Conservation (phyloP, 1,284 basidiomycete genomes). For the Moniliella sp. region DNA sequence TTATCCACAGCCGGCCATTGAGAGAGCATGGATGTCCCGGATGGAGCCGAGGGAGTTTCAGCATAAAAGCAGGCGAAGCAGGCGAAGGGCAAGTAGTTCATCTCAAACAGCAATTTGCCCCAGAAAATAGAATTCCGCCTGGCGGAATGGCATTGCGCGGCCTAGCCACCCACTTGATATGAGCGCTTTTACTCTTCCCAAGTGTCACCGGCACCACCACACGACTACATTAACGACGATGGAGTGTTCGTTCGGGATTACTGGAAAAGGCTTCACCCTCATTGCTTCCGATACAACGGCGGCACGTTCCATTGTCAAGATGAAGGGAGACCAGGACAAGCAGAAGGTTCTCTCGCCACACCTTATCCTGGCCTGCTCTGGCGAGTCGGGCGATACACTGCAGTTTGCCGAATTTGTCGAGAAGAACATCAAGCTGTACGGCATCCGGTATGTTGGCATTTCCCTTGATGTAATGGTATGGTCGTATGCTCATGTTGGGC, state of each 20-base stretch:
- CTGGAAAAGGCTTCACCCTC: conserved; percentile 29
- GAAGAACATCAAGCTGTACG: conserved; percentile 79
- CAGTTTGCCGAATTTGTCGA: conserved; percentile 93
- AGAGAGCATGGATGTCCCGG: too few species aligned
- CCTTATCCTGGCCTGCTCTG: conserved; percentile 80
- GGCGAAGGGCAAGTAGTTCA: too few species aligned
- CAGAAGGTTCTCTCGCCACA: conserved; percentile 75
- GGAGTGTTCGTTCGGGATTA: conserved; percentile 40
- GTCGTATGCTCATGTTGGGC: neutral
- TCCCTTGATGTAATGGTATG: neutral
- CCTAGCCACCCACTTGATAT: too few species aligned
- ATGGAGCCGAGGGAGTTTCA: too few species aligned
- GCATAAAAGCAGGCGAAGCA: too few species aligned
- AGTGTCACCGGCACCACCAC: too few species aligned
- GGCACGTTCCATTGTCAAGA: conserved; percentile 76
- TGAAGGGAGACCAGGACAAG: conserved; percentile 94
- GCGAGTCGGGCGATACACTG: conserved; percentile 78
- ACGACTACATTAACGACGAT: too few species aligned
- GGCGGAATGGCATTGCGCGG: too few species aligned
- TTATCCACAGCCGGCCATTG: too few species aligned
- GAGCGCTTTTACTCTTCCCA: too few species aligned
- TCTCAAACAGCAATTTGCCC: too few species aligned
- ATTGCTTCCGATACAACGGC: conserved; percentile 68
- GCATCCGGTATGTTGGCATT: conserved; percentile 54
- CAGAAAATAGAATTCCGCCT: too few species aligned